Evolutionary conservation across 164 flowering plant species (phyloP).

Genomic region (Dillenia turbinata): DNA sequence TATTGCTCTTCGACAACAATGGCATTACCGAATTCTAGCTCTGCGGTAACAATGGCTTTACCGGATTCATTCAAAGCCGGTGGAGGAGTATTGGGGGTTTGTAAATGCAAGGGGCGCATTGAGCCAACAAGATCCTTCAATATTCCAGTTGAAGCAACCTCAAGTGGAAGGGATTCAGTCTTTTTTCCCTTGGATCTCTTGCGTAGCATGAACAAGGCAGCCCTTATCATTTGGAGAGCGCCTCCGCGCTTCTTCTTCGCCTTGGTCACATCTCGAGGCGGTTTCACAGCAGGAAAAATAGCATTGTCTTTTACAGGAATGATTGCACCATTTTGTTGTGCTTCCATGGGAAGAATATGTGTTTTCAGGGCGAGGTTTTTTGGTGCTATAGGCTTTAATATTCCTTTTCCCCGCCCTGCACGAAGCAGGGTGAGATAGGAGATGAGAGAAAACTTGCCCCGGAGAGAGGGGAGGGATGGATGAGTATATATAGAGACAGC

Average conservation of each 20-base stretch:
- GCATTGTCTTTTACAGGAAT: neutral
- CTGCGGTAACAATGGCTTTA: neutral
- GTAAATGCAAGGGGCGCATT: conserved; percentile 47
- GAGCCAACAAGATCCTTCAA: conserved; percentile 46
- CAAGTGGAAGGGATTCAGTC: conserved; percentile 12
- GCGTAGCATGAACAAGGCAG: conserved; percentile 33
- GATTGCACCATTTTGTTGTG: conserved; percentile 1
- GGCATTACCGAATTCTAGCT: neutral
- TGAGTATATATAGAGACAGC: neutral
- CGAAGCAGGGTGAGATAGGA: conserved; percentile 16
- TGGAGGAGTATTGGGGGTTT: conserved; percentile 12
- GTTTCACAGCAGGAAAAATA: too few relatives aligned
- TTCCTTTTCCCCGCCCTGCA: conserved; percentile 15
- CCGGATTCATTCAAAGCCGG: neutral
- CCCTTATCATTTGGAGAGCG: conserved; percentile 22
- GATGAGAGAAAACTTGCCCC: neutral
- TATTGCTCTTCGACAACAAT: neutral
- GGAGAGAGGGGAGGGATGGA: neutral
- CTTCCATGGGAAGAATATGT: neutral
- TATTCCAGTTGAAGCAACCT: conserved; percentile 19
- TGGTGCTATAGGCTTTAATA: too few relatives aligned
- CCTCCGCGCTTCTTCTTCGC: conserved; percentile 10
- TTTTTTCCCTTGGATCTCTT: conserved; percentile 11
- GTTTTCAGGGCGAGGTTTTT: neutral
- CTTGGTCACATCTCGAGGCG: neutral